These are phyloP conservation scores for Chytridiales sp. DNA, from an alignment of 371 early-diverging fungal species.

Conservation along the genomic window DNA sequence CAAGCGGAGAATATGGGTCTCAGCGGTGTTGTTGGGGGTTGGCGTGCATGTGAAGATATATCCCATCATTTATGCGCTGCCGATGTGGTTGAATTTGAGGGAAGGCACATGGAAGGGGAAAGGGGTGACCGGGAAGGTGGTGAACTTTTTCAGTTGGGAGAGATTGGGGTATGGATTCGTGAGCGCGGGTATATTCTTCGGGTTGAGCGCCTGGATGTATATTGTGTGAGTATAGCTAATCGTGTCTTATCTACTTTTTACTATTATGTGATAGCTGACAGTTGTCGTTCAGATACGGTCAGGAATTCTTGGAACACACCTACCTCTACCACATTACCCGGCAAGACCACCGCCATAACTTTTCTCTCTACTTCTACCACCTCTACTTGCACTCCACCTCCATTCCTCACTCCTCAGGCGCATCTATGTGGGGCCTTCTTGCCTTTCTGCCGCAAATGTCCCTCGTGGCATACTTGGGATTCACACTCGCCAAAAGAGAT, in stretches of 20 bases:
- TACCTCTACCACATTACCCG: conserved; percentile 93
- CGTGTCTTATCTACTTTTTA: conserved; percentile 36
- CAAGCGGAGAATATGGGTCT: conserved; percentile 51
- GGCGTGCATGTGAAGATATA: conserved; percentile 96
- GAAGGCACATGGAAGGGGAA: neutral
- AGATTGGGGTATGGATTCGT: conserved; percentile 69
- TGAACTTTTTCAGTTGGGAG: conserved; percentile 26
- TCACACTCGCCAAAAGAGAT: conserved; percentile 52
- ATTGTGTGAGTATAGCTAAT: conserved; percentile 50
- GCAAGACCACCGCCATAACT: conserved; percentile 98
- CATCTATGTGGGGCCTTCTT: conserved; percentile 53
- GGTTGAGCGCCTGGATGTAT: conserved; percentile 72
- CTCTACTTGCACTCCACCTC: conserved; percentile 73
- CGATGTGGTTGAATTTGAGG: conserved; percentile 50
- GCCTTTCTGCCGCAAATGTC: conserved; percentile 78
- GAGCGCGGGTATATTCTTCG: conserved; percentile 70
- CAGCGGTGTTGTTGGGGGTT: conserved; percentile 81
- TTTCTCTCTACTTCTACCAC: conserved; percentile 91
- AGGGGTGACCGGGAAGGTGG: conserved; percentile 7
- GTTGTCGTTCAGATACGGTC: conserved; percentile 64
- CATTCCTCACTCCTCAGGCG: neutral
- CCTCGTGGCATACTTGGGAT: conserved; percentile 54
- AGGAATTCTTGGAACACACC: conserved; percentile 85
- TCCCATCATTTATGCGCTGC: conserved; percentile 87
- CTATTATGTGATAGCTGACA: conserved; percentile 13